These are phyloP conservation scores for Sistotremastrum niveocremeum DNA, from an alignment of 768 basidiomycete genomes.

Conservation along the genomic window DNA sequence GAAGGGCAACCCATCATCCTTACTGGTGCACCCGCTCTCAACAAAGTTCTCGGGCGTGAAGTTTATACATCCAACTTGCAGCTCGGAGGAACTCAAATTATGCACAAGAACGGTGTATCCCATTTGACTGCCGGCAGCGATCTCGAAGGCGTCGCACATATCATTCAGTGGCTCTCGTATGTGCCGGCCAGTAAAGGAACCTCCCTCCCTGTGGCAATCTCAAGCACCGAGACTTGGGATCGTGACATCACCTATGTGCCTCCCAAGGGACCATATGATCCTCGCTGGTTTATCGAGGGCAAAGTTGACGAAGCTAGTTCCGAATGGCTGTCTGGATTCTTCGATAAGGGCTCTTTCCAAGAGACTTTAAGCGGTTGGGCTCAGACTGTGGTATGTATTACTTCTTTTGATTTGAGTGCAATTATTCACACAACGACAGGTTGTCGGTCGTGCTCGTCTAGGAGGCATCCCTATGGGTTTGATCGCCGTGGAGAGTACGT, in stretches of 20 bases:
- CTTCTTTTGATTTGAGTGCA: neutral
- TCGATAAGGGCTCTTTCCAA: constrained; percentile 96
- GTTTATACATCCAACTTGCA: constrained; percentile 98
- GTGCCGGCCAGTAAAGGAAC: constrained; percentile 75
- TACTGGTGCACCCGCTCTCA: constrained; percentile 91
- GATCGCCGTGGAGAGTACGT: constrained; percentile 79
- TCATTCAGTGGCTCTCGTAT: constrained; percentile 90
- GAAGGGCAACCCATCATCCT: constrained; percentile 99
- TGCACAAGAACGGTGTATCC: constrained; percentile 99
- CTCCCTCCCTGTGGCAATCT: constrained; percentile 59
- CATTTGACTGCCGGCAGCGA: constrained; percentile 93
- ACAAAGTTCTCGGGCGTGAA: constrained; percentile 97
- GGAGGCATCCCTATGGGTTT: constrained; percentile 97
- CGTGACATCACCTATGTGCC: constrained; percentile 82
- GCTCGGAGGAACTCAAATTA: constrained; percentile 99
- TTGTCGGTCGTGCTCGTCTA: constrained; percentile 89
- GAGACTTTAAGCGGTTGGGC: constrained; percentile 99
- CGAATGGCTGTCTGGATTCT: constrained; percentile 81
- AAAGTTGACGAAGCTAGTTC: constrained; percentile 72
- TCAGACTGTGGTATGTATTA: constrained; percentile 63
- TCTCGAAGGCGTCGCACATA: constrained; percentile 87
- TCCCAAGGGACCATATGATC: constrained; percentile 92
- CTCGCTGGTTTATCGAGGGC: constrained; percentile 95
- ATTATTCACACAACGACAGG: constrained; percentile 4
- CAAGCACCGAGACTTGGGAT: constrained; percentile 73